A percentile compares a stretch with the other conserved stretches of the same genome.
Conservation (phyloP, 208 protist species). For the Trypanosoma avium region DNA sequence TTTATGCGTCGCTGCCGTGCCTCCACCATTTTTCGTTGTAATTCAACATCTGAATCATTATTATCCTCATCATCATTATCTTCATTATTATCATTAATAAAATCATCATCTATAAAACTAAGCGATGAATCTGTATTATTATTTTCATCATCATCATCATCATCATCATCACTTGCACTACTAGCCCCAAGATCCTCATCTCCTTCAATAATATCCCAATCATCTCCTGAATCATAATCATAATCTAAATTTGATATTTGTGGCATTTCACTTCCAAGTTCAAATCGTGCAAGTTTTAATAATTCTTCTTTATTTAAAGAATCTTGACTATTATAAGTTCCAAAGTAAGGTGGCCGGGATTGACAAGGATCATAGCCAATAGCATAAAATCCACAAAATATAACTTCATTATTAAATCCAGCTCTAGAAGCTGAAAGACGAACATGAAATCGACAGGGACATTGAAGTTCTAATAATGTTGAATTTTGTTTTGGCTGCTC, state of each 20-base stretch:
- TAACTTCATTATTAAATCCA: conserved; percentile 65
- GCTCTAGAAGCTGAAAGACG: conserved; percentile 26
- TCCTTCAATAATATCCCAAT: conserved; percentile 80
- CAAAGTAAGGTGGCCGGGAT: conserved; percentile 83
- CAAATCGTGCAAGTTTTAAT: conserved; percentile 60
- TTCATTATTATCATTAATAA: conserved; percentile 62
- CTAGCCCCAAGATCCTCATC: conserved; percentile 68
- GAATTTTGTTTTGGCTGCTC: too few species aligned
- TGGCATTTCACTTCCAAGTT: conserved; percentile 45
- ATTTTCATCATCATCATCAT: conserved; percentile 26
- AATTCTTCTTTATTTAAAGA: conserved; percentile 61
- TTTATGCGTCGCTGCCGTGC: conserved; percentile 66
- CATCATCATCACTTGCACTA: conserved; percentile 27
- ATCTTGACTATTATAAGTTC: conserved; percentile 74
- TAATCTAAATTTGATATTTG: conserved; percentile 81
- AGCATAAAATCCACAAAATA: conserved; percentile 79
- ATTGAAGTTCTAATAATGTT: conserved; percentile 15
- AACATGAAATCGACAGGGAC: conserved; percentile 61
- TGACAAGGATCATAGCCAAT: conserved; percentile 86
- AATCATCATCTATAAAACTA: too few species aligned
- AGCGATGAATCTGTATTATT: neutral
- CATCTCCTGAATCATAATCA: conserved; percentile 87
- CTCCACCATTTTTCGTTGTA: conserved; percentile 72
- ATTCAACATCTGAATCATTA: conserved; percentile 67
- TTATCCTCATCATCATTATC: conserved; percentile 58